Evolutionary conservation across 495 filamentous ascomycete species (phyloP), one percentile per base, ranked within the genome.

Genomic region (Aspergillus avenaceus): DNA sequence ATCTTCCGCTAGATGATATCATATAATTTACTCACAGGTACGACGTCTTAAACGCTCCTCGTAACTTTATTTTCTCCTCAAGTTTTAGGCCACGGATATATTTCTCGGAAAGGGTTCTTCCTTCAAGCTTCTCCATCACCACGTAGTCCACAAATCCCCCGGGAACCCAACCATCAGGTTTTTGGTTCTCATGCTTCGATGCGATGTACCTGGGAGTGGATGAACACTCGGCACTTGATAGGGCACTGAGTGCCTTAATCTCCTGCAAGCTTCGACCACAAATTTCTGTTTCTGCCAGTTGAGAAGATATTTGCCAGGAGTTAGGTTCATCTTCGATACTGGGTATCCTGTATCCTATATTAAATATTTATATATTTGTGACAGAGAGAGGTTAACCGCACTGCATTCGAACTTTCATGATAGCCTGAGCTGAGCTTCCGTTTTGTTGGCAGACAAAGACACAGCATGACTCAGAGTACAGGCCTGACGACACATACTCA

Each of bases 81-180:
- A 28, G 48, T 36, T 4, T 26, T 34, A 50, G 13, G 25, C 8
- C 28, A 25, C 8, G 9, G 26, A 50, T 8, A 36, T 44, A 37
- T 34, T 13, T 36, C 27, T 25, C 18, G 21, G 40, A 50, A 8
- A 44, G 28, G 8, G 25, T 50, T 24, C 25, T 36, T 44, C 48
- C 48, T 29, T 49, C 36, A 16, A 50, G 48, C 37, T 32, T 50
- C 27, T 44, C 40, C 40, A 50, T 50, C n/a, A 50, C 48, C 9
- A 50, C 28, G 11, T 50, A 50, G 23, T 50, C 48, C 27, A 49
- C 8, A 38, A 45, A 45, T 8, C 49, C 29, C 13, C 22, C 41
- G 3, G 49, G 49, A 25, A 52, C 49, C 16, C 28, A 52, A 9
- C 14, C 21, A 29, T 45, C 16, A n/a, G 19, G 29, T 16, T 40